A percentile compares a stretch with the other conserved stretches of the same genome.
phyloP scores from a whole-genome alignment of 78 protist species.

The Bodo saltans region DNA sequence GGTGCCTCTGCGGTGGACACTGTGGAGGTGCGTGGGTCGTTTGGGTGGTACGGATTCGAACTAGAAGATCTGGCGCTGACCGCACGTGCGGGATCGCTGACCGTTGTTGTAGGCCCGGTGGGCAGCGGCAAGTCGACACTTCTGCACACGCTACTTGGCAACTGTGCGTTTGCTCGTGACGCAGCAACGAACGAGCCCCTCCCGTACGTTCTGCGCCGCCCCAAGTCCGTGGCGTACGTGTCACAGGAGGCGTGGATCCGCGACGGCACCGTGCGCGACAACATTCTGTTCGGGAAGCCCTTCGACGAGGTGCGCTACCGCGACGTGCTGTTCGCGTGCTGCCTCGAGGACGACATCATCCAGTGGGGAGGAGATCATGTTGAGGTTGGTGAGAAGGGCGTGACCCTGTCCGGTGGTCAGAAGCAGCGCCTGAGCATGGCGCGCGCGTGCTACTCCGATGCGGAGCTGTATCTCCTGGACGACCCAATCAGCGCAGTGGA shows the following conservation, averaged over 20 bases:
- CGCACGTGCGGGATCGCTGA: too few relatives aligned
- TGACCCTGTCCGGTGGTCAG: conserved; percentile 95
- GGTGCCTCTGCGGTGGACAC: too few relatives aligned
- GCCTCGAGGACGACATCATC: conserved; percentile 63
- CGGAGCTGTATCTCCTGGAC: conserved; percentile 63
- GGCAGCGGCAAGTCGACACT: conserved; percentile 29
- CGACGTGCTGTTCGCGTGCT: conserved; percentile 63
- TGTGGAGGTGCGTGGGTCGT: too few relatives aligned
- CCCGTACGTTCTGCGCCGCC: too few relatives aligned
- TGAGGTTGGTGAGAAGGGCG: conserved; percentile 95
- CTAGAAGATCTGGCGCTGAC: too few relatives aligned
- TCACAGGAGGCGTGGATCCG: conserved; percentile 89
- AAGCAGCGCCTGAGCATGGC: conserved; percentile 92
- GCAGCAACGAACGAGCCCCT: neutral
- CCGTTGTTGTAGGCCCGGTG: conserved; percentile 14
- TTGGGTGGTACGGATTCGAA: too few relatives aligned
- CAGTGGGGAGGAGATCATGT: conserved; percentile 51
- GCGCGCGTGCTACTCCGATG: conserved; percentile 62
- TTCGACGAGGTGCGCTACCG: conserved; percentile 58
- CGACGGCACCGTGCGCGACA: conserved; percentile 82
- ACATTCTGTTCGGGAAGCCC: conserved; percentile 81
- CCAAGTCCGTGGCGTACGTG: too few relatives aligned
- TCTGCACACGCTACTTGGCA: conserved; percentile 15
- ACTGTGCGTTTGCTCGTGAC: neutral
- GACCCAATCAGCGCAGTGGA: conserved; percentile 80